A percentile compares a stretch with the other conserved stretches of the same genome.
Conservation (phyloP, 352 stramenopile genomes). For the Phytophthora agathidicida region DNA sequence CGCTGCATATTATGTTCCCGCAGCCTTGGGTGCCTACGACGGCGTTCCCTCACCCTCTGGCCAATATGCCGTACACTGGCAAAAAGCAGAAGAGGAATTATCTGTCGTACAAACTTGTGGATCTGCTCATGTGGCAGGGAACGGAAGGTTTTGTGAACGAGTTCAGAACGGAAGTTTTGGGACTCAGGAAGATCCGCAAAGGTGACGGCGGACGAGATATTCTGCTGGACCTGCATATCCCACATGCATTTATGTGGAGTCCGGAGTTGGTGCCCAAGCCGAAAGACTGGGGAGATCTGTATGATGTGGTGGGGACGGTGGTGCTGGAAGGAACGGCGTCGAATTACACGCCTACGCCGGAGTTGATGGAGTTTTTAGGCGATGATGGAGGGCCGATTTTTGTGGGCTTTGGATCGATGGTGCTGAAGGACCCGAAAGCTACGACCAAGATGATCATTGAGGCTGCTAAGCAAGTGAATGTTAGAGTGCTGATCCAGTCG, state of each 20-base stretch:
- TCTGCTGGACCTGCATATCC: slow-evolving; percentile 48
- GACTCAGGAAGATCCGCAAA: slow-evolving; percentile 39
- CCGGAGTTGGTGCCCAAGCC: slow-evolving; percentile 55
- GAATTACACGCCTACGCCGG: slow-evolving; percentile 26
- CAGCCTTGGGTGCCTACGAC: slow-evolving; percentile 88
- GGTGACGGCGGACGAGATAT: slow-evolving; percentile 43
- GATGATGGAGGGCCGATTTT: slow-evolving; percentile 82
- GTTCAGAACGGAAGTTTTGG: slow-evolving; percentile 49
- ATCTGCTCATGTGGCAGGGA: slow-evolving; percentile 57
- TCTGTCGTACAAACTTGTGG: slow-evolving; percentile 56
- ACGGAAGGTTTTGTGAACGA: slow-evolving; percentile 51
- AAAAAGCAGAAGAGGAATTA: slow-evolving; percentile 53
- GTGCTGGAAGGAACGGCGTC: slow-evolving; percentile 40
- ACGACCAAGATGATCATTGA: slow-evolving; percentile 46
- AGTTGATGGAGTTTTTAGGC: slow-evolving; percentile 39
- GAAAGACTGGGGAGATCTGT: slow-evolving; percentile 59
- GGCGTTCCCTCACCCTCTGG: slow-evolving; percentile 88
- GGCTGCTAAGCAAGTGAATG: slow-evolving; percentile 50
- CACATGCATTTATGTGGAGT: slow-evolving; percentile 75
- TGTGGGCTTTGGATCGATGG: slow-evolving; percentile 94
- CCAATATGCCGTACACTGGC: slow-evolving; percentile 76
- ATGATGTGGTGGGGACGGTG: slow-evolving; percentile 53
- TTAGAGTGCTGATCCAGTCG: slow-evolving; percentile 89
- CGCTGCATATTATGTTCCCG: slow-evolving; percentile 94
- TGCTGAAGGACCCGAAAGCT: slow-evolving; percentile 81